Percentiles rank a stretch among this genome's conserved stretches.
These are phyloP conservation scores for Zizania palustris DNA, from an alignment of 202 grass and related monocot genomes.

Conservation along the genomic window DNA sequence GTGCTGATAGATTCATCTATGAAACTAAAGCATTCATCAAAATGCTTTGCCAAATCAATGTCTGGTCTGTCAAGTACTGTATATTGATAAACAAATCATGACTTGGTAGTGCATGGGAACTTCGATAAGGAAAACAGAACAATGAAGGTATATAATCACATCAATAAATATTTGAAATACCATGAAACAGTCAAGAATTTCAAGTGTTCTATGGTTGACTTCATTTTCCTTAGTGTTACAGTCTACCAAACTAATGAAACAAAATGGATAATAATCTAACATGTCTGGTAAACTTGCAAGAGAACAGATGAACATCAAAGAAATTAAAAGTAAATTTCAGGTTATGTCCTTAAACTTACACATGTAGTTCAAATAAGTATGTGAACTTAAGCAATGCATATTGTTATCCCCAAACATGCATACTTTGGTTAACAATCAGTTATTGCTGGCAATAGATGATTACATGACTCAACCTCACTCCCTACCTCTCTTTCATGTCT, in stretches of 20 bases:
- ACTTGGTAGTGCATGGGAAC: slow-evolving; percentile 33
- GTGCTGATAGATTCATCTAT: slow-evolving; percentile 72
- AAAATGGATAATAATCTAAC: neutral
- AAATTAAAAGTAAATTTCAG: neutral
- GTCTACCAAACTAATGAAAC: neutral
- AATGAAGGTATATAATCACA: neutral
- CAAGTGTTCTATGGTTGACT: neutral
- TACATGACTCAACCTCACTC: neutral
- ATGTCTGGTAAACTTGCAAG: neutral
- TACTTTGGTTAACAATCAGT: neutral
- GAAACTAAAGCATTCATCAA: slow-evolving; percentile 81
- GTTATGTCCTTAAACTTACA: neutral
- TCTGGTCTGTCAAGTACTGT: slow-evolving; percentile 75
- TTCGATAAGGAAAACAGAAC: slow-evolving; percentile 25
- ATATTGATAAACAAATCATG: slow-evolving; percentile 26
- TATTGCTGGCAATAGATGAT: neutral
- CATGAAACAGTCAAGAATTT: slow-evolving; percentile 11
- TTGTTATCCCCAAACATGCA: neutral
- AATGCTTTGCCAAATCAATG: slow-evolving; percentile 64
- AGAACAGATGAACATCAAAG: neutral
- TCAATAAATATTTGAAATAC: neutral
- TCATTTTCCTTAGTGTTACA: neutral
- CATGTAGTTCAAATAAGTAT: neutral
- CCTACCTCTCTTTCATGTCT: neutral
- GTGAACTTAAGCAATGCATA: neutral